Conservation (phyloP, 2,329 filamentous ascomycete species). For the Fusarium solani-melongenae region DNA sequence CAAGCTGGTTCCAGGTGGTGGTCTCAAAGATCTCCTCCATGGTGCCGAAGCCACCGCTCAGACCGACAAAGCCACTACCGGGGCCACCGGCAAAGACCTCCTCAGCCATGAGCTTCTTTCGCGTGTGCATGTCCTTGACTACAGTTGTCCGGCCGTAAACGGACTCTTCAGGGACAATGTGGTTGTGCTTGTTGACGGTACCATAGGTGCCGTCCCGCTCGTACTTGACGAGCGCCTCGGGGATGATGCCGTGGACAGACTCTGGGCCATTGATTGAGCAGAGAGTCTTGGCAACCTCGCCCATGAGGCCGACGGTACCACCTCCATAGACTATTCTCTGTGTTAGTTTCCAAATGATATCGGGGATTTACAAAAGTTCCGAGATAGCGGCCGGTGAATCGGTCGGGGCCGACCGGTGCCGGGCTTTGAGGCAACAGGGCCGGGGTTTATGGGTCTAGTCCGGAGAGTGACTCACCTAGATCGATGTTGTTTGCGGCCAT, state of each 20-base stretch:
- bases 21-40: constrained; percentile 95
- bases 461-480: constrained; percentile 63
- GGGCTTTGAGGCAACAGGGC: neutral
- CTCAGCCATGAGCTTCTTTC: constrained; percentile 92
- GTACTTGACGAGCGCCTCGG: constrained; percentile 81
- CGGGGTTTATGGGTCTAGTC: neutral
- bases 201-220: constrained; percentile 74
- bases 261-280: constrained; percentile 83
- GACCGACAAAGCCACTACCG: constrained; percentile 88
- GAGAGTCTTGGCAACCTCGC: constrained; percentile 87
- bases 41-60: constrained; percentile 92
- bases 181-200: constrained; percentile 57
- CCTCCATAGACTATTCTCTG: constrained; percentile 82
- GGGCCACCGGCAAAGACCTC: constrained; percentile 85
- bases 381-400: constrained; percentile 1
- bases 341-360: constrained; percentile 15
- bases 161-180: constrained; percentile 70
- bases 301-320: constrained; percentile 95
- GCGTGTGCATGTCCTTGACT: constrained; percentile 94
- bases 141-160: constrained; percentile 87
- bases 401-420: constrained; percentile 7
- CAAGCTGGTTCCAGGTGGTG: constrained; percentile 94
- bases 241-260: constrained; percentile 93
- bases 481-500: constrained; percentile 83
- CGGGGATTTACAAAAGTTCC: neutral